A percentile compares a stretch with the other conserved stretches of the same genome.
phyloP scores from a whole-genome alignment of 106 monocot genomes.

The Allium cepa region DNA sequence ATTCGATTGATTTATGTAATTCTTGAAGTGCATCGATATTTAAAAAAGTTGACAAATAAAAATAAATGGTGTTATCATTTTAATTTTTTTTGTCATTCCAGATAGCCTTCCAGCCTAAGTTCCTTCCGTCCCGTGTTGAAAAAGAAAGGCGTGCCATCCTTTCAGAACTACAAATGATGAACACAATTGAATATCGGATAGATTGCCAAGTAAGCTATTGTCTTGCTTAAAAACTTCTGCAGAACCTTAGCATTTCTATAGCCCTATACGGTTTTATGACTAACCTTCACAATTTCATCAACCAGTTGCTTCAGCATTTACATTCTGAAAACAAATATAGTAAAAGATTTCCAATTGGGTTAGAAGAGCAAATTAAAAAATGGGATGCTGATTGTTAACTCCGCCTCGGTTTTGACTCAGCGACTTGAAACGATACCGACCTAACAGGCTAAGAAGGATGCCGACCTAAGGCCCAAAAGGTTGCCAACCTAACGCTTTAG shows the following conservation, averaged over 20 bases:
- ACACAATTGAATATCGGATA: slow-evolving; percentile 81
- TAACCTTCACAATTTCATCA: not conserved
- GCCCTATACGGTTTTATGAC: not conserved
- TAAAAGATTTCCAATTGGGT: slow-evolving; percentile 93
- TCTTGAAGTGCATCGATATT: too few species aligned
- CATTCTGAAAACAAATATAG: slow-evolving; percentile 98
- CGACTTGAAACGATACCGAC: too few species aligned
- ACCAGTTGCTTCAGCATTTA: slow-evolving; percentile 87
- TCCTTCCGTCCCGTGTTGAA: slow-evolving; percentile 69
- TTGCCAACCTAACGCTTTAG: too few species aligned
- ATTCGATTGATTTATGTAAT: too few species aligned
- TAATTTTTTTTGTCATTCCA: slow-evolving; percentile 21
- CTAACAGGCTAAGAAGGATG: too few species aligned
- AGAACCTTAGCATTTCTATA: not conserved
- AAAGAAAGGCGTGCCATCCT: slow-evolving; percentile 82
- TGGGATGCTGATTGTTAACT: slow-evolving; percentile 95
- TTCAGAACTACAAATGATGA: slow-evolving; percentile 87
- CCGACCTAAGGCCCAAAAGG: too few species aligned
- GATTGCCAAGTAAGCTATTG: slow-evolving; percentile 52
- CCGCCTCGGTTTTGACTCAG: too few species aligned
- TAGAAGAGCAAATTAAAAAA: slow-evolving; percentile 95
- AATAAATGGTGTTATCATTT: too few species aligned
- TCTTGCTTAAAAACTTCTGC: not conserved
- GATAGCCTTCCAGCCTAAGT: slow-evolving; percentile 85
- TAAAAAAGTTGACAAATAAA: too few species aligned